These are phyloP conservation scores for Elasticomyces elasticus DNA, from an alignment of 495 filamentous ascomycete genomes.

Conservation along the genomic window DNA sequence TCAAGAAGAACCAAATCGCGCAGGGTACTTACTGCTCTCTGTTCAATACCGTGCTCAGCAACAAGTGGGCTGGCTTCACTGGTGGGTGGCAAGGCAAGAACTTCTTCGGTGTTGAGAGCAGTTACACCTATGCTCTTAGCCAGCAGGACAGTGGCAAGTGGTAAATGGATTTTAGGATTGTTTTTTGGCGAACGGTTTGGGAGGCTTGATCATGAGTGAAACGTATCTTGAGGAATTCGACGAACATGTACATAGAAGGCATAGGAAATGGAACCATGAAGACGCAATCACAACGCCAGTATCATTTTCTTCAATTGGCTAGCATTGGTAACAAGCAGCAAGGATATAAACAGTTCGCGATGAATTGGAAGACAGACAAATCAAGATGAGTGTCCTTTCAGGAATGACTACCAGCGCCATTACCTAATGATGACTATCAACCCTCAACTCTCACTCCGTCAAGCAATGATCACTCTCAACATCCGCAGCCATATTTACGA, in stretches of 20 bases:
- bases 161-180: neutral
- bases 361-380: no score
- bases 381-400: no score
- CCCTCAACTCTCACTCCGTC: no score
- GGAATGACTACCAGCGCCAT: no score
- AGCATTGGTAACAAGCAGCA: no score
- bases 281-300: neutral
- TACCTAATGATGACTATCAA: neutral
- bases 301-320: no score
- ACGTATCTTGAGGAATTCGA: no score
- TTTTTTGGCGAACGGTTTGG: neutral
- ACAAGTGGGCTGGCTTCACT: slow-evolving; percentile 2
- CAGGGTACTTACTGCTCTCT: slow-evolving; percentile 21
- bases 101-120: slow-evolving; percentile 4
- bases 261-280: neutral
- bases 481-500: neutral
- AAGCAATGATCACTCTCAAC: no score
- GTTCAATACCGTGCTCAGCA: slow-evolving; percentile 6
- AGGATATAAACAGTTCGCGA: no score
- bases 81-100: slow-evolving; percentile 5
- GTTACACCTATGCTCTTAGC: slow-evolving; percentile 9
- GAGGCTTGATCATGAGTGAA: neutral
- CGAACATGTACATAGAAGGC: no score
- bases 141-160: neutral
- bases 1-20: slow-evolving; percentile 14